Base-by-base conservation (phyloP, 2,329 filamentous ascomycete genomes). In the Apiospora marii region DNA sequence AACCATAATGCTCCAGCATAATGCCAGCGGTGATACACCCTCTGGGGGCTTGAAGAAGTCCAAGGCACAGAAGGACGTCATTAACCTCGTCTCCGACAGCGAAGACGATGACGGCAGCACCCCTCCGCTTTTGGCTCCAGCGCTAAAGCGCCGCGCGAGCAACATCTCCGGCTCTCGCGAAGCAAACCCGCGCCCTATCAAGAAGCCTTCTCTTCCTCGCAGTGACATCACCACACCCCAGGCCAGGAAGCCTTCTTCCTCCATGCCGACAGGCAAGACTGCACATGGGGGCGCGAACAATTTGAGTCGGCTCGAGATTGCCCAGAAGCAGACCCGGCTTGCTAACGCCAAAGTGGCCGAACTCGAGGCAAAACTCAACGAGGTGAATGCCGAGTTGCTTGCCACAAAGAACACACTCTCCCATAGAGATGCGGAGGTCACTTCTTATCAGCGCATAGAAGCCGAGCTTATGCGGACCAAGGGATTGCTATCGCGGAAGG, bases 241-340 rank as follows among this genome's bases (percentile, higher is more conserved):
- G 16, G 12, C 8, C 46, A 49, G 19, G 19, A 61, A 61, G 13
- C 13, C 53, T 3, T 19, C 19, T 16, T 61, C 53, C 67, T 61
- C 53, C 67, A 67, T 46, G 22, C 41, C 44, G 14, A 48, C 19
- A 14, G 64, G 37, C 8, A 44, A 41, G 6, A 19, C 22, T 16
- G 24, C 34, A 43, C n/a, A 49, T n/a, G 46, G 30, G 6, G 30
- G 22, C 58, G 37, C 6, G 58, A 24, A 5, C 16, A 6, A 12
- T 8, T 7, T 8, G 13, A 8, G n/a, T 30, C 67, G 44, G 14
- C n/a, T 68, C 13, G n/a, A 68, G n/a, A 16, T 19, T 8, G 67
- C 44, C 12, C 67, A 68, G 41, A 68, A 68, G 67, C 67, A 68
- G 27, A 68, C 41, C 14, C 67, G 41, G n/a, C n/a, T 44, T 30